Conservation (phyloP, 768 basidiomycete species). For the Suillus cothurnatus region DNA sequence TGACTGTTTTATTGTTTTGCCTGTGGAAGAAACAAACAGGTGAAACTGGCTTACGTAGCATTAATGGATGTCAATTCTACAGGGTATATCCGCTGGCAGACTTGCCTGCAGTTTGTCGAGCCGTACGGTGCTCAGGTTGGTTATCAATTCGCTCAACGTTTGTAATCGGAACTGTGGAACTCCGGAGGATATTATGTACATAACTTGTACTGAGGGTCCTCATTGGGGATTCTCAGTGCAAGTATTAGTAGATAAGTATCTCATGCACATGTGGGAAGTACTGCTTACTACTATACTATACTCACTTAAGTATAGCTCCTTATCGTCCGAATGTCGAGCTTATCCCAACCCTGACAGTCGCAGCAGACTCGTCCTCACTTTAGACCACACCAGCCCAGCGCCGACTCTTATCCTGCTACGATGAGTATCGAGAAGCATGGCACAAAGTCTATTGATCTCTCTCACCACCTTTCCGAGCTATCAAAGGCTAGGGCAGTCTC, state of each 20-base stretch:
- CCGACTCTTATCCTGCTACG: neutral
- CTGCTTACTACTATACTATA: neutral
- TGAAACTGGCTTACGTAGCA: neutral
- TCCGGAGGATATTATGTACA: neutral
- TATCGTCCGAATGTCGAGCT: neutral
- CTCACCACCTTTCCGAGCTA: slow-evolving; percentile 68
- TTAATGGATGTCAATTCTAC: neutral
- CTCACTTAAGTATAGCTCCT: neutral
- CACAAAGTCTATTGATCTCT: slow-evolving; percentile 61
- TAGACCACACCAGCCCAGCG: neutral
- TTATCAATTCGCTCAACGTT: neutral
- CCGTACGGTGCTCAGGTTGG: neutral
- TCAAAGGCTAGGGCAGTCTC: slow-evolving; percentile 50
- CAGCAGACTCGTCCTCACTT: neutral
- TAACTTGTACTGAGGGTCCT: too few relatives aligned
- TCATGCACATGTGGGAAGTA: neutral
- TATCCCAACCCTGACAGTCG: neutral
- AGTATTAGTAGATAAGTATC: neutral
- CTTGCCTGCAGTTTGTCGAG: neutral
- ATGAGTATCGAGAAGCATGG: slow-evolving; percentile 37
- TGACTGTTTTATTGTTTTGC: neutral
- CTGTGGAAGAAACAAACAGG: neutral
- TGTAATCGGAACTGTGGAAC: neutral
- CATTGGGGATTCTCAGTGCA: too few relatives aligned
- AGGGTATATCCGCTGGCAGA: neutral